Conservation (phyloP, 441 rosid species). For the Arabidopsis hybrid region DNA sequence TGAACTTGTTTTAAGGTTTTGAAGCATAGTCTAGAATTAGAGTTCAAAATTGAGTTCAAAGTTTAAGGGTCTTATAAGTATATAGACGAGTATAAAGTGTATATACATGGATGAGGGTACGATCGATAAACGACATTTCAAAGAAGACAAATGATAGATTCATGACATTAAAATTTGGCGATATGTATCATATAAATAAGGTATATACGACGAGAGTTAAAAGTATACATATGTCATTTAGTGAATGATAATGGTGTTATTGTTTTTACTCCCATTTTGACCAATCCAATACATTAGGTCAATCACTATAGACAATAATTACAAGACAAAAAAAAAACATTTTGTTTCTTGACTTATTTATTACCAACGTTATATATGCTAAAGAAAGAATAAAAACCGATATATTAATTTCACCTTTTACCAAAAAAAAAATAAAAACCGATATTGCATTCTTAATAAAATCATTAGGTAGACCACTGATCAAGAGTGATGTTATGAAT, state of each 20-base stretch:
- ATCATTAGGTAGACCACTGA: conserved; percentile 22
- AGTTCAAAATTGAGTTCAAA: conserved; percentile 16
- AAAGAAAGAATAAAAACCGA: conserved; percentile 7
- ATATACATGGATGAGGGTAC: conserved; percentile 15
- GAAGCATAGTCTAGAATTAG: conserved; percentile 11
- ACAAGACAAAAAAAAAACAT: conserved; percentile 28
- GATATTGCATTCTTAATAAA: background rate
- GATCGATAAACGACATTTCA: conserved; percentile 46
- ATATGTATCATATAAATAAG: conserved; percentile 33
- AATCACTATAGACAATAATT: conserved; percentile 41
- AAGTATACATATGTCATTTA: conserved; percentile 44
- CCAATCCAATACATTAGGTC: conserved; percentile 36
- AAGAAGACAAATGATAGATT: conserved; percentile 47
- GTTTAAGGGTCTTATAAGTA: conserved; percentile 11
- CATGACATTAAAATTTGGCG: conserved; percentile 26
- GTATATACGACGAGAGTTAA: conserved; percentile 31
- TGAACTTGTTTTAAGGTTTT: conserved; percentile 11
- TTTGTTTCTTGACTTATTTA: conserved; percentile 28
- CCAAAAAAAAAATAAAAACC: too few species aligned
- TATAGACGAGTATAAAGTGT: conserved; percentile 13
- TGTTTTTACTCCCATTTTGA: conserved; percentile 42
- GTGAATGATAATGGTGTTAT: conserved; percentile 40
- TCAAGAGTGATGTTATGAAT: conserved; percentile 2
- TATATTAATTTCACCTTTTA: too few species aligned
- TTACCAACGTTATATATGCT: conserved; percentile 15